Conservation (phyloP, 2,329 filamentous ascomycete genomes). For the Penicillium olsonii region DNA sequence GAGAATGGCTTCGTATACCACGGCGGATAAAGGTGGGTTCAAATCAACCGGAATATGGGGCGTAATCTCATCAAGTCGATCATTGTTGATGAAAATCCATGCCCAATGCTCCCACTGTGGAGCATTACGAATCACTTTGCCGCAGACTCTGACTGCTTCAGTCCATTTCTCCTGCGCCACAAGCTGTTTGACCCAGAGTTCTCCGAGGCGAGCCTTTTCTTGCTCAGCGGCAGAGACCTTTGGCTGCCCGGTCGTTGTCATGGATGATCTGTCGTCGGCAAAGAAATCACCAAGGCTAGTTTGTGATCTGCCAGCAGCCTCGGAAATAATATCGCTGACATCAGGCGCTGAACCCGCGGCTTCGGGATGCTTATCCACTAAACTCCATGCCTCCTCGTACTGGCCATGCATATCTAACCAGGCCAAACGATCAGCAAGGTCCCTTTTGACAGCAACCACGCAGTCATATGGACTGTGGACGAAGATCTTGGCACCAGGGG, state of each 20-base stretch:
- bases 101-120: conserved; percentile 94
- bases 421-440: conserved; percentile 77
- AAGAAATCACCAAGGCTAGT: conserved; percentile 67
- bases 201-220: conserved; percentile 88
- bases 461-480: conserved; percentile 97
- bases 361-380: conserved; percentile 86
- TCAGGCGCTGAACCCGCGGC: conserved; percentile 49
- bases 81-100: conserved; percentile 82
- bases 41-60: conserved; percentile 79
- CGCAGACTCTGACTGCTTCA: conserved; percentile 76
- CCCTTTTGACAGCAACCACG: conserved; percentile 84
- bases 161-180: conserved; percentile 74
- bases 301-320: conserved; percentile 35
- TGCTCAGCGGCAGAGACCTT: conserved; percentile 71
- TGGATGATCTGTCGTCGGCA: conserved; percentile 66
- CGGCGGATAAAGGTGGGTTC: conserved; percentile 73
- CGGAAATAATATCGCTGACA: conserved; percentile 33
- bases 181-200: conserved; percentile 88
- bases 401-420: conserved; percentile 83
- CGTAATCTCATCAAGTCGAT: conserved; percentile 87
- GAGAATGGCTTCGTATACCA: conserved; percentile 85
- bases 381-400: conserved; percentile 83
- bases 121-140: conserved; percentile 76
- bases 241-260: conserved; percentile 60
- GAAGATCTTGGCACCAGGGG: conserved; percentile 76